Evolutionary conservation across 352 stramenopile species (phyloP).

Genomic region (Elongisporangium anandrum): DNA sequence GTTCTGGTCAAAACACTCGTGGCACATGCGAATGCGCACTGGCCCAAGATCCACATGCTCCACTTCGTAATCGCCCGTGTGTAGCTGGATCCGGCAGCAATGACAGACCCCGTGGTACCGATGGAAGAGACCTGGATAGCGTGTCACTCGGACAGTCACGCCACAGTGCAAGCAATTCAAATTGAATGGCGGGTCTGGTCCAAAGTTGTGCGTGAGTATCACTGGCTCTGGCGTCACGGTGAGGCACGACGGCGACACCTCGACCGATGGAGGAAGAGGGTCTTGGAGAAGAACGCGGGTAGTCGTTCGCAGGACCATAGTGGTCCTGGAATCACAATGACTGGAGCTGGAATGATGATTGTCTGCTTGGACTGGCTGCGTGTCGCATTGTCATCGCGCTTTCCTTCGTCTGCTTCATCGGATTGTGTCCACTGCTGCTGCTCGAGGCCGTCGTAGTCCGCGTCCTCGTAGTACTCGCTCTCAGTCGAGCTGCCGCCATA

Average conservation of each 20-base stretch:
- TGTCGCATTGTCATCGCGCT: no score
- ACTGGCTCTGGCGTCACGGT: background rate
- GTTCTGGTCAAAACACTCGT: background rate
- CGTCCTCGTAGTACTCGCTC: slow-evolving; percentile 18
- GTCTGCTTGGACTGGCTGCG: no score
- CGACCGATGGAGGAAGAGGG: background rate
- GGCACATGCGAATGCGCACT: no score
- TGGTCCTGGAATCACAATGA: no score
- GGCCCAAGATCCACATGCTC: background rate
- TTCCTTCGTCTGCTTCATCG: background rate
- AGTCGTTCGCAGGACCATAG: background rate
- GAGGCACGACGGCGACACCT: background rate
- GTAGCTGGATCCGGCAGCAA: no score
- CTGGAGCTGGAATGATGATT: no score
- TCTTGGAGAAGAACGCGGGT: background rate
- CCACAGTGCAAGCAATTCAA: background rate
- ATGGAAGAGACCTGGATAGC: background rate
- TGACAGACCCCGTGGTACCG: background rate
- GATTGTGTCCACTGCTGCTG: slow-evolving; percentile 1
- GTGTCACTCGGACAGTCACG: background rate
- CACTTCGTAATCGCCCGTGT: background rate
- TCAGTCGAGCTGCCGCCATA: slow-evolving; percentile 23
- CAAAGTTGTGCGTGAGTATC: background rate
- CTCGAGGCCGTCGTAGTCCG: slow-evolving; percentile 1
- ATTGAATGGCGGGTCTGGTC: background rate